A percentile compares a stretch with the other conserved stretches of the same genome.
Evolutionary conservation across 352 stramenopile species (phyloP).

Genomic region (Phytophthora cryptogea): DNA sequence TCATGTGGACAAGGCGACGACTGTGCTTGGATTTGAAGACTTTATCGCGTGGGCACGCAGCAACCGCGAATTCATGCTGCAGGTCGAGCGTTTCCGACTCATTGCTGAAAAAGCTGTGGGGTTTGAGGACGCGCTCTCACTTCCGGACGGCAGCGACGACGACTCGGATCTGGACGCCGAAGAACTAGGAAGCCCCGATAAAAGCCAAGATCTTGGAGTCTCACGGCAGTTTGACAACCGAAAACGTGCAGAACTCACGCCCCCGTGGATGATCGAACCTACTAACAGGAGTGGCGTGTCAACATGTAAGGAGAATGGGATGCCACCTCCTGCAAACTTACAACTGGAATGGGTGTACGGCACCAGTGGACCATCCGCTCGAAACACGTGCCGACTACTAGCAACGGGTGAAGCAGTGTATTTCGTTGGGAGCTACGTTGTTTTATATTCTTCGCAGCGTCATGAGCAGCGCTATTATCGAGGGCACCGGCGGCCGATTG

Average conservation of each 20-base stretch:
- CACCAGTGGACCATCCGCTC: conserved; percentile 44
- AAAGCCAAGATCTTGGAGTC: not conserved
- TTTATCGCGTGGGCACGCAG: conserved; percentile 86
- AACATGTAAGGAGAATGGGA: conserved; percentile 23
- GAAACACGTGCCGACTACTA: conserved; percentile 59
- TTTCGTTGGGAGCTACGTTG: conserved; percentile 72
- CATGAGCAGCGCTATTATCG: conserved; percentile 80
- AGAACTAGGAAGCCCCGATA: conserved; percentile 5
- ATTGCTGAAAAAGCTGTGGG: conserved; percentile 72
- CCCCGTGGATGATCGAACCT: conserved; percentile 61
- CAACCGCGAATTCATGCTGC: conserved; percentile 86
- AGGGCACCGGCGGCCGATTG: conserved; percentile 60
- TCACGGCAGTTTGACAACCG: not conserved
- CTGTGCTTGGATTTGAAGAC: conserved; percentile 70
- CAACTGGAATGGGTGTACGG: conserved; percentile 82
- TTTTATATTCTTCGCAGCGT: conserved; percentile 63
- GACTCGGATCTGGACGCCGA: conserved; percentile 81
- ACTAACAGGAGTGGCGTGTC: conserved; percentile 4
- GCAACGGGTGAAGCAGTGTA: conserved; percentile 68
- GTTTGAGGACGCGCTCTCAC: conserved; percentile 63
- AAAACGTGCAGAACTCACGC: conserved; percentile 28
- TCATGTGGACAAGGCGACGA: conserved; percentile 47
- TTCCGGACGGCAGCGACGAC: conserved; percentile 69
- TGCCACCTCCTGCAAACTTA: conserved; percentile 64
- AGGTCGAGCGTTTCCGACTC: conserved; percentile 77